Base-by-base conservation (phyloP, 495 filamentous ascomycete species). In the Diplogelasinospora grovesii region DNA sequence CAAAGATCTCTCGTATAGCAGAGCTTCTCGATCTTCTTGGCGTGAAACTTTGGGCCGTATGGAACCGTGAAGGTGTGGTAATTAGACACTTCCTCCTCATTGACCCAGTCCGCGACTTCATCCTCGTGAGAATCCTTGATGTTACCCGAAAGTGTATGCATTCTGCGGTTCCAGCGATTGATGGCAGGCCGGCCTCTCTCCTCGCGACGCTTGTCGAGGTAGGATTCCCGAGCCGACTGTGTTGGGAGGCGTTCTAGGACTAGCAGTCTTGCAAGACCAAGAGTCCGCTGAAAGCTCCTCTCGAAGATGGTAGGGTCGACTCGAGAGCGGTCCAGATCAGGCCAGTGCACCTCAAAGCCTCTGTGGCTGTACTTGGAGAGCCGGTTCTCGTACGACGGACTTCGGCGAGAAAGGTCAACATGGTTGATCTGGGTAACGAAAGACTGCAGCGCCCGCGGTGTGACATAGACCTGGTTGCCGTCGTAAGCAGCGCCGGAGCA, bases 271-370 rank as follows among this genome's bases (percentile, higher is more conserved):
- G 86, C 86, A n/a, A 93, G 72, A 1, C 86, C 86, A 29, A 83
- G 70, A 0, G 81, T 86, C 9, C 82, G 63, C 16, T 70, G 66
- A 41, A 89, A 90, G 36, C 78, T 85, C 34, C 86, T 63, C 54
- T 93, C 86, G 42, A 82, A 93, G 39, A 93, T 88, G 3, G 85
- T 86, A 7, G 86, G 86, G 50, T 93, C 86, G 33, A 93, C 68
- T 8, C 72, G 73, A 3, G 75, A 72, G 15, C 86, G 75, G 39
- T 89, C 82, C 16, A 93, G 66, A 18, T 75, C 65, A 0, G 77
- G 66, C 78, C 83, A 90, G 56, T 83, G 84, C 3, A 89, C 73
- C 53, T 93, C 86, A 40, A 93, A 93, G 3, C 84, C 83, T 9
- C 85, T 69, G 53, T 82, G 85, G 16, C 80, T 83, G 59, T 90